These are phyloP conservation scores for Delphinella strobiligena DNA, from an alignment of 2,329 filamentous ascomycete species.

Conservation along the genomic window DNA sequence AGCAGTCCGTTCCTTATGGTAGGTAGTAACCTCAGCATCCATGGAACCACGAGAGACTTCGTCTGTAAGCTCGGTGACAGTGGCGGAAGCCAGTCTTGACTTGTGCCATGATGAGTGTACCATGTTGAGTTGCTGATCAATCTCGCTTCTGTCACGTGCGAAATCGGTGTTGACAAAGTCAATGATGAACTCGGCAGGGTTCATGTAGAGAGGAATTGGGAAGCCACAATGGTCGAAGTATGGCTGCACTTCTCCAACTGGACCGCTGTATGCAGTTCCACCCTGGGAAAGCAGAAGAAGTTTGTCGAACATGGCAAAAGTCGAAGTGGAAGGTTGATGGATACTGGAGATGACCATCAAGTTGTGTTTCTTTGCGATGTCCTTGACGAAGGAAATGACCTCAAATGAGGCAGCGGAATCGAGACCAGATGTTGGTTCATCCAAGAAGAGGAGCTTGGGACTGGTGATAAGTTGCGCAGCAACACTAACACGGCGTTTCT, in stretches of 20 bases:
- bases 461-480: conserved; percentile 71
- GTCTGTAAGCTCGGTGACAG: conserved; percentile 21
- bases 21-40: conserved; percentile 18
- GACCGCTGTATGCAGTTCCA: conserved; percentile 61
- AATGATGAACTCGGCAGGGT: conserved; percentile 70
- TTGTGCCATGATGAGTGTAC: conserved; percentile 46
- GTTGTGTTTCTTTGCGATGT: conserved; percentile 54
- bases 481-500: conserved; percentile 70
- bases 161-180: conserved; percentile 74
- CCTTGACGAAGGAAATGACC: conserved; percentile 61
- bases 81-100: conserved; percentile 31
- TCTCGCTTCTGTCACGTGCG: conserved; percentile 35
- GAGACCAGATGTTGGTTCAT: conserved; percentile 74
- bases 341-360: conserved; percentile 72
- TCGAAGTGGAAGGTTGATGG: conserved; percentile 72
- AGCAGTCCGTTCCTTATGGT: conserved; percentile 26
- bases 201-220: conserved; percentile 56
- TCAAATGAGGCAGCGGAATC: conserved; percentile 68
- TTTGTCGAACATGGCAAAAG: conserved; percentile 71
- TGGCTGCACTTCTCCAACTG: conserved; percentile 41
- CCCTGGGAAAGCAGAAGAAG: conserved; percentile 62
- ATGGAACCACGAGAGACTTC: conserved; percentile 24
- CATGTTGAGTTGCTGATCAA: conserved; percentile 36
- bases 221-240: conserved; percentile 54
- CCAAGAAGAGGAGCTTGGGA: conserved; percentile 69